Percentiles rank a stretch among this genome's conserved stretches.
Conservation (phyloP, 2,329 filamentous ascomycete genomes). For the Sporothrix phasma region DNA sequence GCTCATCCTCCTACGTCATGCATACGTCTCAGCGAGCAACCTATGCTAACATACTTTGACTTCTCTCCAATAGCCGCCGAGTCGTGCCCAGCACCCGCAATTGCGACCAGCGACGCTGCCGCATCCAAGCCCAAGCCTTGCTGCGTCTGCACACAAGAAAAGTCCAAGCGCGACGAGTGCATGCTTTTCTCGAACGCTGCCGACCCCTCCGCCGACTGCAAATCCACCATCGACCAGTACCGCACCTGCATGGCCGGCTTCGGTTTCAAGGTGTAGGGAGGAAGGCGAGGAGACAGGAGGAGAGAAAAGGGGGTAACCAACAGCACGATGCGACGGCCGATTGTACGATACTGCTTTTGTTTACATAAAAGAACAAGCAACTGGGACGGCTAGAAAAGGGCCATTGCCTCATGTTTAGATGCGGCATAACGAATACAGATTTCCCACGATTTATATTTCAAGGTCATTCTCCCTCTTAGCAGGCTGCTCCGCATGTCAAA, state of each 20-base stretch:
- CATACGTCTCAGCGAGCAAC: background rate
- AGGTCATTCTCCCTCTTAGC: background rate
- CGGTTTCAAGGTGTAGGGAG: slow-evolving; percentile 61
- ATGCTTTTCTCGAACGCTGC: slow-evolving; percentile 90
- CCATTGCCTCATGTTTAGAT: background rate
- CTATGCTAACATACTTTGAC: slow-evolving; percentile 2
- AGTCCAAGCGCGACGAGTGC: slow-evolving; percentile 87
- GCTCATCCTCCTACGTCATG: slow-evolving; percentile 1
- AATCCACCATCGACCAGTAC: slow-evolving; percentile 74
- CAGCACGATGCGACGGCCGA: background rate
- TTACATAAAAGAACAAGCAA: too few species aligned
- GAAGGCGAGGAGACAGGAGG: background rate
- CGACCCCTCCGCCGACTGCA: slow-evolving; percentile 77
- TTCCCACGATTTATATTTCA: slow-evolving; percentile 4
- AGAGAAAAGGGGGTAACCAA: background rate
- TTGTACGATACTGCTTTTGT: slow-evolving; percentile 10
- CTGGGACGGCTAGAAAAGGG: background rate
- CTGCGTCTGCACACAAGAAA: slow-evolving; percentile 96
- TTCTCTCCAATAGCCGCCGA: background rate
- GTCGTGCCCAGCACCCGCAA: slow-evolving; percentile 17
- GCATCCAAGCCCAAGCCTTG: slow-evolving; percentile 61
- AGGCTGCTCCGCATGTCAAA: background rate
- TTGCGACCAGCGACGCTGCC: slow-evolving; percentile 24
- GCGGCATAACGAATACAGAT: slow-evolving; percentile 1
- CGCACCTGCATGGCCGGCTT: slow-evolving; percentile 86